phyloP scores from a whole-genome alignment of 1,284 basidiomycete genomes.

The Cutaneotrichosporon curvatum region DNA sequence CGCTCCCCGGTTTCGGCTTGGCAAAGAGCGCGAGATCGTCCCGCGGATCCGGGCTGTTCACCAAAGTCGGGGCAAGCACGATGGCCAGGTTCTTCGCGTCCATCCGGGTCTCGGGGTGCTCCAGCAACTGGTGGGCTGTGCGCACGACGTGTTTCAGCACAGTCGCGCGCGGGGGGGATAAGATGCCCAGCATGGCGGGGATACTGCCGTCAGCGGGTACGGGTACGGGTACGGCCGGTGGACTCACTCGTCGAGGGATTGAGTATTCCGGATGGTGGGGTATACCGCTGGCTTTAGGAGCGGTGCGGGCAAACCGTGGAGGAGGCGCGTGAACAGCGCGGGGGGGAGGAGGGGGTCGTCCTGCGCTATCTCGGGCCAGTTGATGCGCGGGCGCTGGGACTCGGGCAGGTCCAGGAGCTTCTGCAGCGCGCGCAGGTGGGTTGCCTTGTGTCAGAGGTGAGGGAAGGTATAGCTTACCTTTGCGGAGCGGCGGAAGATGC shows the following conservation, averaged over 20 bases:
- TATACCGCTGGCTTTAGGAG: conserved; percentile 21
- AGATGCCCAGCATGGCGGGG: conserved; percentile 15
- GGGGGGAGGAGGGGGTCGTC: conserved; percentile 33
- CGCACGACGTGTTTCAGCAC: conserved; percentile 21
- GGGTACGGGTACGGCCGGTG: background rate
- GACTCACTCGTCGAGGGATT: conserved; percentile 18
- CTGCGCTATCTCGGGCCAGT: conserved; percentile 29
- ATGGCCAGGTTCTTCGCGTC: conserved; percentile 25
- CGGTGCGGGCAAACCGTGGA: conserved; percentile 4
- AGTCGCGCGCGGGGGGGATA: conserved; percentile 5
- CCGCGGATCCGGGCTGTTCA: conserved; percentile 27
- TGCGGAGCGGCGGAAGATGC: conserved; percentile 33
- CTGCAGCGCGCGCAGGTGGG: conserved; percentile 13
- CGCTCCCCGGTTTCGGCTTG: background rate
- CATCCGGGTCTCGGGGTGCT: conserved; percentile 25
- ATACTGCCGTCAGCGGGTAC: conserved; percentile 20
- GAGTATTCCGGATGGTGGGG: conserved; percentile 7
- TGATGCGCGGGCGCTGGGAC: conserved; percentile 22
- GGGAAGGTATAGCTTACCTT: conserved; percentile 19
- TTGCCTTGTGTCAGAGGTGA: conserved; percentile 12
- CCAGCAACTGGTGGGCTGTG: conserved; percentile 21
- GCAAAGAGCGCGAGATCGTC: conserved; percentile 35
- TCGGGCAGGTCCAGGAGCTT: conserved; percentile 26
- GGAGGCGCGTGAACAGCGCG: conserved; percentile 9
- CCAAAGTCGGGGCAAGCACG: conserved; percentile 32